Evolutionary conservation across 2,329 filamentous ascomycete species (phyloP).

Genomic region (Dactylella cylindrospora): DNA sequence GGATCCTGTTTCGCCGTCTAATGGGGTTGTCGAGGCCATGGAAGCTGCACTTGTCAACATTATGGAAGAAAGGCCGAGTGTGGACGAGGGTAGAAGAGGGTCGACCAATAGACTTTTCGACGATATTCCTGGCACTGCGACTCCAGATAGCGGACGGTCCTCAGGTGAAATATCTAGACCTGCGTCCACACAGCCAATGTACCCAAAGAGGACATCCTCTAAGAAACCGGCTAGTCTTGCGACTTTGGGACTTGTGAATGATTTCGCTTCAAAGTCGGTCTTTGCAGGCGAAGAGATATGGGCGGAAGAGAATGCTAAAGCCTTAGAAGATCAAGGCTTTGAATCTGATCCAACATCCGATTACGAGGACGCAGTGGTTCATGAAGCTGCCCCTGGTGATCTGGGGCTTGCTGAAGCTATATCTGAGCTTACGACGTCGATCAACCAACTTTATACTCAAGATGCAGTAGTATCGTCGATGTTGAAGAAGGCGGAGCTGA

Average conservation of each 20-base stretch:
- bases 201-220: conserved; percentile 51
- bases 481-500: conserved; percentile 90
- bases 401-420: conserved; percentile 92
- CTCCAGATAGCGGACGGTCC: conserved; percentile 39
- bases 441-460: conserved; percentile 83
- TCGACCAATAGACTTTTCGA: conserved; percentile 48
- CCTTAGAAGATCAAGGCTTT: conserved; percentile 70
- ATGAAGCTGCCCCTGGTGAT: conserved; percentile 91
- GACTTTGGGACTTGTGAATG: conserved; percentile 85
- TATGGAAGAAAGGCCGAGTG: conserved; percentile 74
- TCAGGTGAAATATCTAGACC: conserved; percentile 37
- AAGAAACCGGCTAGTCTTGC: conserved; percentile 71
- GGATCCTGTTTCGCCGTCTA: conserved; percentile 57
- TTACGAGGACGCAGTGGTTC: conserved; percentile 76
- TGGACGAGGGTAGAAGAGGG: conserved; percentile 56
- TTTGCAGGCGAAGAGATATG: conserved; percentile 94
- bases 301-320: conserved; percentile 75
- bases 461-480: conserved; percentile 89
- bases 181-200: conserved; percentile 47
- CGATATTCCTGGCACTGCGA: conserved; percentile 13
- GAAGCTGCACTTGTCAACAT: conserved; percentile 90
- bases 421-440: conserved; percentile 79
- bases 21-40: conserved; percentile 84
- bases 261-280: conserved; percentile 82
- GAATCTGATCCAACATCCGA: conserved; percentile 51